Evolutionary conservation across 192 early-diverging fungal genomes (phyloP).

Genomic region (Coemansia sp.): DNA sequence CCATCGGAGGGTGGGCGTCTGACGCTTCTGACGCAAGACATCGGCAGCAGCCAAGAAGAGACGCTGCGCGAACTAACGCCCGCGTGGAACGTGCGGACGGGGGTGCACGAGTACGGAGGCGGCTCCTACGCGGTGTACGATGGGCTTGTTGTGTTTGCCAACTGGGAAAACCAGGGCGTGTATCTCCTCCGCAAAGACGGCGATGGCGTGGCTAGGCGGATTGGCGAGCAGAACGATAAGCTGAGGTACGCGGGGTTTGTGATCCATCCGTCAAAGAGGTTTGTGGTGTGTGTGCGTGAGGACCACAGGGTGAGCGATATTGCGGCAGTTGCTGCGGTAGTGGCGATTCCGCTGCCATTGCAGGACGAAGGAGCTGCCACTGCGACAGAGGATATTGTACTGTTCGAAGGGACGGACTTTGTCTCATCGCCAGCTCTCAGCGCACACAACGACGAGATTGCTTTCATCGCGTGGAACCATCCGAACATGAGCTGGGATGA

Average conservation of each 20-base stretch:
- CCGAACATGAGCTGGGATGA: slow-evolving; percentile 83
- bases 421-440: slow-evolving; percentile 67
- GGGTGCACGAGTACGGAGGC: slow-evolving; percentile 82
- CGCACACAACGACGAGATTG: slow-evolving; percentile 51
- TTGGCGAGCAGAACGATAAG: slow-evolving; percentile 55
- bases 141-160: slow-evolving; percentile 64
- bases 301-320: slow-evolving; percentile 65
- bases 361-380: not conserved
- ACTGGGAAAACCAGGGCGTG: slow-evolving; percentile 60
- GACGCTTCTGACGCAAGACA: slow-evolving; percentile 33
- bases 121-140: slow-evolving; percentile 61
- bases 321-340: slow-evolving; percentile 55
- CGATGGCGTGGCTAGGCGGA: slow-evolving; percentile 5
- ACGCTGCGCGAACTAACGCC: slow-evolving; percentile 27
- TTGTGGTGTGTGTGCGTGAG: slow-evolving; percentile 69
- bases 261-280: slow-evolving; percentile 60
- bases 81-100: slow-evolving; percentile 65
- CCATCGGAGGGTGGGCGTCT: slow-evolving; percentile 41
- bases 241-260: slow-evolving; percentile 68
- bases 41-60: slow-evolving; percentile 34
- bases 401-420: slow-evolving; percentile 67
- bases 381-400: slow-evolving; percentile 25
- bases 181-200: slow-evolving; percentile 39
- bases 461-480: slow-evolving; percentile 72
- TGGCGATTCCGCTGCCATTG: slow-evolving; percentile 51